Base-by-base conservation (phyloP, 257 asterid genomes). In the Petunia secreta region DNA sequence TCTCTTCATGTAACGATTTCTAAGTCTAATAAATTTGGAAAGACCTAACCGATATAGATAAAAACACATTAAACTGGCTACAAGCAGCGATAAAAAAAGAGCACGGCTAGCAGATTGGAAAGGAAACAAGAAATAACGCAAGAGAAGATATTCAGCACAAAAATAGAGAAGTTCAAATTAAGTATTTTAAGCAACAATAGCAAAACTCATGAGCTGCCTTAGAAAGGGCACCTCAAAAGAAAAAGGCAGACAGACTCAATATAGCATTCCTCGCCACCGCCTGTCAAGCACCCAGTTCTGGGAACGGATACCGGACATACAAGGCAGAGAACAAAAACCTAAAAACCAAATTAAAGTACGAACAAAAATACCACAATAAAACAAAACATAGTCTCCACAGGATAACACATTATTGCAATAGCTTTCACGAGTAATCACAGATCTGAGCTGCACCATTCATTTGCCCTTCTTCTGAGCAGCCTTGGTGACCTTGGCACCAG, bases 401-500 rank as follows among this genome's bases (percentile, higher is more conserved):
- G 80, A 25, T 25, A 25, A 58, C 25, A 37, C 66, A 62, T 77
- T 83, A 63, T 83, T 80, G 13, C 55, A 80, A 41, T 40, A 63
- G 80, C 41, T 77, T 54, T 48, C 60, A 4, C 4, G 8, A 46
- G 13, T 8, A 34, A 11, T 16, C 10, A 63, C 59, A 69, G 60
- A 10, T 59, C 54, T 65, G 64, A 53, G 80, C 75, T 44, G 85
- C 68, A 75, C 78, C 39, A 8, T 84, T 92, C 92, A 91, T 85
- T 92, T 92, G 25, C 25, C 25, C 86, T 90, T 91, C 93, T 92
- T 92, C 14, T 63, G 92, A 10, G 97, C 97, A 75, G 95, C 97
- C 91, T 92, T 91, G 84, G 95, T 91, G 54, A 91, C 90, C 89
- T 91, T 91, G 38, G 96, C 96, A 13, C 93, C 96, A 3, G 88